Evolutionary conservation across 2,329 filamentous ascomycete species (phyloP), one percentile per base, ranked within the genome.

Genomic region (Paecilomyces niveus): DNA sequence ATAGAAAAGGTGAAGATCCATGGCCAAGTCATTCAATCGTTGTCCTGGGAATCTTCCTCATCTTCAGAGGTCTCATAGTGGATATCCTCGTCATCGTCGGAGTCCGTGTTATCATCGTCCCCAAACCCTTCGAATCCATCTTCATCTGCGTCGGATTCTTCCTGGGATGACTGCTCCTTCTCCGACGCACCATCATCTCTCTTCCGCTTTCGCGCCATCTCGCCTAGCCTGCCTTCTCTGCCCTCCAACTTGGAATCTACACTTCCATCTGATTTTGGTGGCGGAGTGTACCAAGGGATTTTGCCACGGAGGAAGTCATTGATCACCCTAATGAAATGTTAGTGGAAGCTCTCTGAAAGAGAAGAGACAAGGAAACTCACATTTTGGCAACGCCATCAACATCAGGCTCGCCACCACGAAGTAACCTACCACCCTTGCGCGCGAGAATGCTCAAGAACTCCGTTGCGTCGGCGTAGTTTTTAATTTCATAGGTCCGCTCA

Each of bases 281-380:
- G 87, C 8, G 91, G 86, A 0, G 90, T 94, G 70, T 92, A 99
- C 94, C 95, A 99, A 1, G 94, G 94, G 26, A 97, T 90, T 76
- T 93, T 97, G 58, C 94, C 94, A 63, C 94, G 81, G 69, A 97
- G 85, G 72, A 97, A 99, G 70, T 99, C 94, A 68, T 96, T 97
- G 60, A 99, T 78, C 0, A 99, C 89, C 86, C 35, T 45, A 18
- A n/a, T 45, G 18, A 15, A 45, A 39, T 2, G 35, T 45, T n/a
- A 45, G 35, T 18, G 13, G 18, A 18, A n/a, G 15, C 2, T 18
- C 24, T 26, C 24, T 26, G 24, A n/a, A 3, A 13, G n/a, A n/a
- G 35, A 8, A 45, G 35, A 45, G 15, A 45, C 3, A 45, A 45
- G n/a, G 35, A n/a, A 45, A 45, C 35, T 21, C 4, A 45, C 35